Evolutionary conservation across 2,329 filamentous ascomycete species (phyloP).

Genomic region (Pseudogymnoascus sp.): DNA sequence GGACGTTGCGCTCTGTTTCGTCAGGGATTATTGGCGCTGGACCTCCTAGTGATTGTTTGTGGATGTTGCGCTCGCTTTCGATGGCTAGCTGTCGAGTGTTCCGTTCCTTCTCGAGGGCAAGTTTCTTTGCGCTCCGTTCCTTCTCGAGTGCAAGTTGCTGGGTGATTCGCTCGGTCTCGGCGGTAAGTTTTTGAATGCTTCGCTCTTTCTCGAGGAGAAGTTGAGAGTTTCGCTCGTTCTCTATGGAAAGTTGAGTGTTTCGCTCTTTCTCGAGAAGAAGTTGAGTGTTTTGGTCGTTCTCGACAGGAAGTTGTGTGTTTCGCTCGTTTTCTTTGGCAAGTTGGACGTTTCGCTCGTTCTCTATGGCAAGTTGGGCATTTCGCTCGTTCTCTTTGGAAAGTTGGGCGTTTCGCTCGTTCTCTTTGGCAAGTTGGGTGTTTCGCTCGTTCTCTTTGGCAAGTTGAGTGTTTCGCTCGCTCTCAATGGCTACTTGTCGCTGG

Average conservation of each 20-base stretch:
- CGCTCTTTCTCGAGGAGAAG: not conserved
- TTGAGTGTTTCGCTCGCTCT: not conserved
- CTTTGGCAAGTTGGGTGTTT: not conserved
- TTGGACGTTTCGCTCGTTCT: no score
- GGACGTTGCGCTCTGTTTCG: not conserved
- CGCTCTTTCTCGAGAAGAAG: not conserved
- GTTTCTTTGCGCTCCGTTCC: not conserved
- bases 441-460: not conserved
- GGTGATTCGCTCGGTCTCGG: not conserved
- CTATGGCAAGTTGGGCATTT: not conserved
- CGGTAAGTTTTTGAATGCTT: not conserved
- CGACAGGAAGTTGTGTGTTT: not conserved
- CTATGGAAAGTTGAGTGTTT: not conserved
- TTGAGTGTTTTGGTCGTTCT: not conserved
- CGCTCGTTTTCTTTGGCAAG: not conserved
- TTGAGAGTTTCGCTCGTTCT: not conserved
- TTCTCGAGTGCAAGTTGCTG: not conserved
- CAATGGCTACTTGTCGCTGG: conserved; percentile 48
- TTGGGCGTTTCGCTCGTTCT: not conserved
- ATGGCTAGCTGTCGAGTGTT: not conserved
- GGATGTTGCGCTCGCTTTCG: not conserved
- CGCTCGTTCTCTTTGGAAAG: not conserved
- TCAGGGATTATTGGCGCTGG: not conserved
- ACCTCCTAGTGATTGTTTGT: not conserved
- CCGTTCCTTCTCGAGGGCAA: not conserved